Percentiles rank a stretch among this genome's conserved stretches.
Conservation (phyloP, 768 basidiomycete species). For the Mycena leptocephala region DNA sequence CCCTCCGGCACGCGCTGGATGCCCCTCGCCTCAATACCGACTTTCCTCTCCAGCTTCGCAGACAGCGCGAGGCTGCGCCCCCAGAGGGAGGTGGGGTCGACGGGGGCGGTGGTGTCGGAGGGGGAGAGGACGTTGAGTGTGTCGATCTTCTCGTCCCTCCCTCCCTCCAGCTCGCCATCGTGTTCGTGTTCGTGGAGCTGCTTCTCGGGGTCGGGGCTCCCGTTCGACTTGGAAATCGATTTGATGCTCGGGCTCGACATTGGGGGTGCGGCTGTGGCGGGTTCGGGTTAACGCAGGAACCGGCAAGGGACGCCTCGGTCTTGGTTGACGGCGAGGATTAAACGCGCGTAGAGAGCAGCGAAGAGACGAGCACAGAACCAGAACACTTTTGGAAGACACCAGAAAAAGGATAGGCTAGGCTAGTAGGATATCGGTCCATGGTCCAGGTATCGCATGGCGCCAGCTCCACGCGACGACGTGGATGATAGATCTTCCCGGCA, state of each 20-base stretch:
- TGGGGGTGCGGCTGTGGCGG: neutral
- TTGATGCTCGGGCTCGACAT: neutral
- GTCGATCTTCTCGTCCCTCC: neutral
- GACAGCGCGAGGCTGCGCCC: constrained; percentile 22
- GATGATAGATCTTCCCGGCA: too few species aligned
- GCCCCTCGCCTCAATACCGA: constrained; percentile 52
- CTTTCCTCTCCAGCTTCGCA: constrained; percentile 23
- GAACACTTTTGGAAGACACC: too few species aligned
- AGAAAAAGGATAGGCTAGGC: too few species aligned
- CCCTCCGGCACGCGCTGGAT: constrained; percentile 52
- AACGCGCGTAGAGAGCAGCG: too few species aligned
- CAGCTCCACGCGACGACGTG: too few species aligned
- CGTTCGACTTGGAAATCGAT: neutral
- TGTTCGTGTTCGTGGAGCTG: neutral
- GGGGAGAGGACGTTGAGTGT: constrained; percentile 19
- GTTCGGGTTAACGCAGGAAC: constrained; percentile 15
- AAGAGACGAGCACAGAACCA: too few species aligned
- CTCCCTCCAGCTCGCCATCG: neutral
- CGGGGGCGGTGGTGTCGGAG: neutral
- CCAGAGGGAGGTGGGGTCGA: constrained; percentile 27
- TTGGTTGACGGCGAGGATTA: too few species aligned
- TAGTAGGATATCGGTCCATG: too few species aligned
- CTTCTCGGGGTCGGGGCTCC: constrained; percentile 16
- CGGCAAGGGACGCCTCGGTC: constrained; percentile 10
- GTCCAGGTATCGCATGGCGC: too few species aligned